Evolutionary conservation across 192 early-diverging fungal genomes (phyloP), one percentile per base, ranked within the genome.

Genomic region (Tieghemiomyces parasiticus): DNA sequence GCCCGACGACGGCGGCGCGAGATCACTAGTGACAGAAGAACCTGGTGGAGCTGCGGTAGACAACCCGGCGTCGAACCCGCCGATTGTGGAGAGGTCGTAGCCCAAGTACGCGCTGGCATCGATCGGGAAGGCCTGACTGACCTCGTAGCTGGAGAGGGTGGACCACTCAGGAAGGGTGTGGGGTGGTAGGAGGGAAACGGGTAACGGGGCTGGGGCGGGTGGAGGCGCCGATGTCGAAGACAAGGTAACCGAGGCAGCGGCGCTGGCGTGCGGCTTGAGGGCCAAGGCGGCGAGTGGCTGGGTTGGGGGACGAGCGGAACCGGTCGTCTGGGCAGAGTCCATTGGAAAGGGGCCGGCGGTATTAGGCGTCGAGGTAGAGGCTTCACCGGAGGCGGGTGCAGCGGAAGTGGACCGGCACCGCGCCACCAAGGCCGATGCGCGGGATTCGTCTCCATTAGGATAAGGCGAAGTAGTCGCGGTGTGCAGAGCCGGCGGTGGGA

Each of bases 131-230:
- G 24, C 8, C 14, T 8, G 4, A 4, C 8, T 9, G 34, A 38
- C 47, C 14, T 14, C 19, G 2, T 48, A 10, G n/a, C 14, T 49
- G 33, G 31, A 44, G 35, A 22, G 50, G 9, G 16, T 20, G 30
- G 24, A 30, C 1, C n/a, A 26, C n/a, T 50, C 47, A 16, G 49
- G n/a, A 2, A 34, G 13, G 10, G 29, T 16, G 30, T n/a, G 59
- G 38, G 34, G 30, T 2, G 32, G 58, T 28, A 22, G 33, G n/a
- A 22, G 58, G 34, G n/a, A 61, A 16, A 63, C 63, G 33, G 61
- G 38, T 30, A 65, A 52, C 3, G 65, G 66, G 31, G 69, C 66
- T 32, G 66, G 55, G 24, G 66, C 22, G 48, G 48, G 48, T 50
- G n/a, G n/a, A n/a, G n/a, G n/a, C n/a, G n/a, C n/a, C n/a, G n/a